phyloP scores from a whole-genome alignment of 1,284 basidiomycete genomes.

The Cerrena zonata region DNA sequence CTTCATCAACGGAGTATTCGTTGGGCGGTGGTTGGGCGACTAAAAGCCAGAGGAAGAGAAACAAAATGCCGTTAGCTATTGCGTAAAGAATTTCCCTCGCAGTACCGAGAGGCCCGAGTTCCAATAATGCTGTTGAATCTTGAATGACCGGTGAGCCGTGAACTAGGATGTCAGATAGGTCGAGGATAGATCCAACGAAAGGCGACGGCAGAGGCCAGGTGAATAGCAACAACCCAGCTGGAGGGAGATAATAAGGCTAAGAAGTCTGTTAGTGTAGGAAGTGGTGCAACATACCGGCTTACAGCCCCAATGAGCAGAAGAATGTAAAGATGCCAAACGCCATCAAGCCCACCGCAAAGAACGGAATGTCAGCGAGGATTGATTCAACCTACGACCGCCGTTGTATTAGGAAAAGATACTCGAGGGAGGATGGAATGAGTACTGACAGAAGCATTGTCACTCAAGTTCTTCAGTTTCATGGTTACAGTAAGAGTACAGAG shows the following conservation, averaged over 20 bases:
- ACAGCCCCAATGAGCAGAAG: slow-evolving; percentile 53
- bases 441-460: slow-evolving; percentile 21
- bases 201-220: slow-evolving; percentile 50
- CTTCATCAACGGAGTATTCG: slow-evolving; percentile 25
- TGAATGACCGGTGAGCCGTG: slow-evolving; percentile 29
- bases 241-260: slow-evolving; percentile 8
- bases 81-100: slow-evolving; percentile 57
- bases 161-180: slow-evolving; percentile 53
- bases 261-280: slow-evolving; percentile 5
- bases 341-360: slow-evolving; percentile 61
- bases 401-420: too few relatives aligned
- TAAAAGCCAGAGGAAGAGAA: slow-evolving; percentile 65
- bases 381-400: slow-evolving; percentile 52
- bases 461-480: slow-evolving; percentile 14
- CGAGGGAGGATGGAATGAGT: slow-evolving; percentile 13
- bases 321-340: slow-evolving; percentile 60
- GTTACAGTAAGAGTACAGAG: too few relatives aligned
- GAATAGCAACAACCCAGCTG: slow-evolving; percentile 51
- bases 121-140: slow-evolving; percentile 21
- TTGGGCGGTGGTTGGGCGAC: slow-evolving; percentile 51
- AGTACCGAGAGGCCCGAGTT: slow-evolving; percentile 39
- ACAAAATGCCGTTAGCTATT: slow-evolving; percentile 52
- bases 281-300: slow-evolving; percentile 41
- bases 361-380: slow-evolving; percentile 61
- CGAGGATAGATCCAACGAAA: slow-evolving; percentile 60